Conservation (phyloP, 352 stramenopile genomes). For the Globisporangium parvum region DNA sequence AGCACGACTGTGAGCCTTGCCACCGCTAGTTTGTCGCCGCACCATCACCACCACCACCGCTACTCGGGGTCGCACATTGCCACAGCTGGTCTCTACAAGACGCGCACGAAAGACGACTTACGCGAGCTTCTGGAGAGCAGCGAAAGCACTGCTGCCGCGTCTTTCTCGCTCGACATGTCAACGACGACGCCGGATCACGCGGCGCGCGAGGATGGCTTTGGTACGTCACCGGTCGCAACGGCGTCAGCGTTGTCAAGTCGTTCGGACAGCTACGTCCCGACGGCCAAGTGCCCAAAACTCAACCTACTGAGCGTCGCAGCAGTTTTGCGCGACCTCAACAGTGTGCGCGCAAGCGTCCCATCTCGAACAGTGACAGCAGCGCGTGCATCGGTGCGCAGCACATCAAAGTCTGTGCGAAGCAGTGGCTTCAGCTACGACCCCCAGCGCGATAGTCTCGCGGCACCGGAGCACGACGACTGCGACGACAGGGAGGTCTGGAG, state of each 20-base stretch:
- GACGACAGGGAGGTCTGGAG: slow-evolving; percentile 89
- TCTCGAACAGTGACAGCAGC: not conserved
- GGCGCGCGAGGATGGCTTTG: slow-evolving; percentile 13
- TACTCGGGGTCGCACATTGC: slow-evolving; percentile 10
- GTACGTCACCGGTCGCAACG: too few species aligned
- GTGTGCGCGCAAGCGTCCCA: slow-evolving; percentile 19
- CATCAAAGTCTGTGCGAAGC: too few species aligned
- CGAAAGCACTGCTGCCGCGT: slow-evolving; percentile 10
- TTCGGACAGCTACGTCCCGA: slow-evolving; percentile 16
- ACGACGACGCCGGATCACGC: slow-evolving; percentile 13
- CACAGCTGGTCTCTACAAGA: slow-evolving; percentile 15
- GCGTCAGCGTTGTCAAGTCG: slow-evolving; percentile 6
- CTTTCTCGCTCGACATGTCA: slow-evolving; percentile 31
- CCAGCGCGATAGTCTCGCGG: not conserved
- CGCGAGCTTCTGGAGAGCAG: slow-evolving; percentile 21
- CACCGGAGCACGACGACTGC: slow-evolving; percentile 23
- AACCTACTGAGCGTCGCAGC: slow-evolving; percentile 30
- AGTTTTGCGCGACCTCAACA: slow-evolving; percentile 37
- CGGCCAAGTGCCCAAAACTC: slow-evolving; percentile 39
- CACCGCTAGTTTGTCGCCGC: slow-evolving; percentile 5
- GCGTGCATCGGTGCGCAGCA: not conserved
- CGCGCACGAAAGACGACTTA: slow-evolving; percentile 32
- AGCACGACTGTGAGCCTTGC: slow-evolving; percentile 16
- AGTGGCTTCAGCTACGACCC: not conserved
- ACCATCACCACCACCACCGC: slow-evolving; percentile 13